Evolutionary conservation across 2,329 filamentous ascomycete species (phyloP).

Genomic region (Epichloe aotearoae): DNA sequence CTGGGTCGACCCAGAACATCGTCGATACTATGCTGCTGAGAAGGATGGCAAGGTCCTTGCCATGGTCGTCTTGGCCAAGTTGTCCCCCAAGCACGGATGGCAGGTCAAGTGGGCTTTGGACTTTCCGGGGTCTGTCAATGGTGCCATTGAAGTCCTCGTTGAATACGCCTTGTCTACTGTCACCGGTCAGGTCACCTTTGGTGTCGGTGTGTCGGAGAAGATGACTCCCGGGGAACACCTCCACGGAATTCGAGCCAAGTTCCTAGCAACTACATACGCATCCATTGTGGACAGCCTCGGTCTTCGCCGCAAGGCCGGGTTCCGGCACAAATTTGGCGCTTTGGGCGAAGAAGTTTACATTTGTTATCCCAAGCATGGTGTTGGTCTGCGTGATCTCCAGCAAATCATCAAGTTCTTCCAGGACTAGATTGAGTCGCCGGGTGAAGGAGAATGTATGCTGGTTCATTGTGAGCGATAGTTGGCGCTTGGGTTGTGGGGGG

Average conservation of each 20-base stretch:
- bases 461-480: too few species aligned
- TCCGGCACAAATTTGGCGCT: conserved; percentile 81
- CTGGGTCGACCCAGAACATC: conserved; percentile 73
- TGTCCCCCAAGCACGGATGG: conserved; percentile 67
- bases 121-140: conserved; percentile 76
- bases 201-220: conserved; percentile 63
- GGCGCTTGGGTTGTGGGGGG: too few species aligned
- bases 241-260: conserved; percentile 64
- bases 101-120: conserved; percentile 95
- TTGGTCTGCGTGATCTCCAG: conserved; percentile 68
- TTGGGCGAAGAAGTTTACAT: conserved; percentile 77
- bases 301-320: conserved; percentile 73
- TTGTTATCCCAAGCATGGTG: conserved; percentile 74
- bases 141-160: conserved; percentile 75
- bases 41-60: conserved; percentile 61
- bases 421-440: conserved; percentile 32
- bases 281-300: conserved; percentile 71
- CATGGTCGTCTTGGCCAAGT: conserved; percentile 70
- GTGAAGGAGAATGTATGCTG: too few species aligned
- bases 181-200: conserved; percentile 61
- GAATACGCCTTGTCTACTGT: conserved; percentile 48
- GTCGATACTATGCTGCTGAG: conserved; percentile 73
- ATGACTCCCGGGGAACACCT: conserved; percentile 77
- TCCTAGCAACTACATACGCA: conserved; percentile 72
- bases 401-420: conserved; percentile 89